These are phyloP conservation scores for Raffaelea albimanens DNA, from an alignment of 2,329 filamentous ascomycete genomes.

Conservation along the genomic window DNA sequence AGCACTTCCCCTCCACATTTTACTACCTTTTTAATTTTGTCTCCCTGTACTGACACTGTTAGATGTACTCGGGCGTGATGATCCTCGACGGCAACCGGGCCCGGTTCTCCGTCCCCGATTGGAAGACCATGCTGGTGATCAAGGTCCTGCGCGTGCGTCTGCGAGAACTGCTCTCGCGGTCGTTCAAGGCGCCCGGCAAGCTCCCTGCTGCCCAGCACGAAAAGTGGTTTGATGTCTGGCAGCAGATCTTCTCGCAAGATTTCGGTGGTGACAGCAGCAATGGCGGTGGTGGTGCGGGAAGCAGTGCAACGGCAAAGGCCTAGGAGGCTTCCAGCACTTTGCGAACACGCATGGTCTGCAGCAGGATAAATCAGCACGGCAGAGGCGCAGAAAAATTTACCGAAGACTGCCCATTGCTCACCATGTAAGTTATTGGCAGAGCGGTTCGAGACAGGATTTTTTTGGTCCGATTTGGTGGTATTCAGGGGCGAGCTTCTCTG, in stretches of 20 bases:
- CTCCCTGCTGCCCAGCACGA: slow-evolving; percentile 56
- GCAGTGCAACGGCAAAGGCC: background rate
- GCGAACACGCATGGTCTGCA: too few relatives aligned
- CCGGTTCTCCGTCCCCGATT: slow-evolving; percentile 74
- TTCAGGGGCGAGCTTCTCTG: too few relatives aligned
- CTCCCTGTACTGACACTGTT: slow-evolving; percentile 22
- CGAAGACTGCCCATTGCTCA: too few relatives aligned
- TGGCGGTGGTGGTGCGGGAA: background rate
- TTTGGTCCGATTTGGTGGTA: too few relatives aligned
- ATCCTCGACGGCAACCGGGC: slow-evolving; percentile 80
- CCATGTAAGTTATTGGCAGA: too few relatives aligned
- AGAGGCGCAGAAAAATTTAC: too few relatives aligned
- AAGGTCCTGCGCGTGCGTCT: slow-evolving; percentile 68
- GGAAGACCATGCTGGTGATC: slow-evolving; percentile 84
- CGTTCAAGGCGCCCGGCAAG: slow-evolving; percentile 60
- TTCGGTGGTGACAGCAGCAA: slow-evolving; percentile 15
- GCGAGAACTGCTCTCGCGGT: slow-evolving; percentile 62
- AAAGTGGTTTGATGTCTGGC: slow-evolving; percentile 67
- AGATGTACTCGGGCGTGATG: slow-evolving; percentile 82
- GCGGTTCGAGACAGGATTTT: too few relatives aligned
- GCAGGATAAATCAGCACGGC: too few relatives aligned
- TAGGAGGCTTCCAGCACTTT: background rate
- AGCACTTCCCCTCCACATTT: background rate
- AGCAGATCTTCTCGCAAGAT: slow-evolving; percentile 56
- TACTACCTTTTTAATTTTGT: background rate